Evolutionary conservation across 1,284 basidiomycete species (phyloP).

Genomic region (Coniferiporia weirii): DNA sequence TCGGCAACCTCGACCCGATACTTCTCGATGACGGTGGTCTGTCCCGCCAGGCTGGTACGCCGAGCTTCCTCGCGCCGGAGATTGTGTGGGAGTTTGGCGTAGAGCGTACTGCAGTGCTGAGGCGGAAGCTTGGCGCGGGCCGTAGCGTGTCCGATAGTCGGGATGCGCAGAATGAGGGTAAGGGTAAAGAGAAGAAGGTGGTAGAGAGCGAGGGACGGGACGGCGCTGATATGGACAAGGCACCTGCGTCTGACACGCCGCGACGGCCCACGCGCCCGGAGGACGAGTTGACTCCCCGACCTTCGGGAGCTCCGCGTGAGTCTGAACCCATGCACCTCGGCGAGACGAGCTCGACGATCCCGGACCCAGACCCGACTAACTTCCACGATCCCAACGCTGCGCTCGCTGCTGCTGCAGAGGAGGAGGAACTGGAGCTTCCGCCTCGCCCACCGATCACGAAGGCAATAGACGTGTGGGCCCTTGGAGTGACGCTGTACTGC

Average conservation of each 20-base stretch:
- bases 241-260: slow-evolving; percentile 8
- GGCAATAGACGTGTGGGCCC: slow-evolving; percentile 98
- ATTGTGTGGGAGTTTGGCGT: slow-evolving; percentile 63
- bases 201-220: not conserved
- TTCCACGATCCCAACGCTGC: slow-evolving; percentile 26
- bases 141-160: not conserved
- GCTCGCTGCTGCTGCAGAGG: slow-evolving; percentile 28
- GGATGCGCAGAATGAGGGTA: not conserved
- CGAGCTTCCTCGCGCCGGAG: slow-evolving; percentile 97
- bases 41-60: slow-evolving; percentile 69
- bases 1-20: slow-evolving; percentile 11
- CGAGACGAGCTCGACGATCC: slow-evolving; percentile 17
- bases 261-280: slow-evolving; percentile 3
- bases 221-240: slow-evolving; percentile 11
- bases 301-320: slow-evolving; percentile 9
- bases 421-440: slow-evolving; percentile 28
- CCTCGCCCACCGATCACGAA: slow-evolving; percentile 78
- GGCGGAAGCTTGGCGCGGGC: not conserved
- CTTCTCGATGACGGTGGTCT: slow-evolving; percentile 17
- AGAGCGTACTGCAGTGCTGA: slow-evolving; percentile 1
- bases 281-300: slow-evolving; percentile 8
- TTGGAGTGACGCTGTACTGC: slow-evolving; percentile 97
- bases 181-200: not conserved
- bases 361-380: slow-evolving; percentile 25
- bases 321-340: slow-evolving; percentile 10